phyloP scores from a whole-genome alignment of 1,139 yeast species.

The Suhomyces terraborum region DNA sequence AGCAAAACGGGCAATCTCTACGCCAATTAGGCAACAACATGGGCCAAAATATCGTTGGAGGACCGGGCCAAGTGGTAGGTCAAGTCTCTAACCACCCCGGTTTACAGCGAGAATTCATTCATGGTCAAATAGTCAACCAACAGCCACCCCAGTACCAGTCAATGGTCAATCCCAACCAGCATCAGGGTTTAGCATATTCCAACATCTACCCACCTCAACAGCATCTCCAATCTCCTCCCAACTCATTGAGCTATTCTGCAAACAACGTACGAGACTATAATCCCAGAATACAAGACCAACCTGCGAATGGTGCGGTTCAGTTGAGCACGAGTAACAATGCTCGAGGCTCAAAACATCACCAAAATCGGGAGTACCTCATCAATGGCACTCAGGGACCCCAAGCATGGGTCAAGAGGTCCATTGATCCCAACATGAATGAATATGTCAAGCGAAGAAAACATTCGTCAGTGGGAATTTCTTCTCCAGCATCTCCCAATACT shows the following conservation, averaged over 20 bases:
- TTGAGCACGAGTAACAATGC: not conserved
- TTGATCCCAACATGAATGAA: not conserved
- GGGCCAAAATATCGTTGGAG: not conserved
- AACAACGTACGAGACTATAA: not conserved
- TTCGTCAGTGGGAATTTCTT: slow-evolving; percentile 2
- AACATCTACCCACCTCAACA: not conserved
- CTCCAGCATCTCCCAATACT: slow-evolving; percentile 2
- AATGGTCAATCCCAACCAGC: not conserved
- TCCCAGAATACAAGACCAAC: not conserved
- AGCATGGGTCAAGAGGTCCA: not conserved
- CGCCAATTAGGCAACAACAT: not conserved
- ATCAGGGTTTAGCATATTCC: not conserved
- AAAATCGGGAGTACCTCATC: not conserved
- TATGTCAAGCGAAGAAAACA: slow-evolving; percentile 3
- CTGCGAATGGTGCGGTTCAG: not conserved
- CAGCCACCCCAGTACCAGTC: not conserved
- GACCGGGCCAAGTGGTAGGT: not conserved
- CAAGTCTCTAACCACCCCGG: not conserved
- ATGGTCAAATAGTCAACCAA: not conserved
- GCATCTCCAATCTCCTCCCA: not conserved
- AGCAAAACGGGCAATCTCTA: not conserved
- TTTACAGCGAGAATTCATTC: not conserved
- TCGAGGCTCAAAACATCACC: not conserved
- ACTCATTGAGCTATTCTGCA: not conserved
- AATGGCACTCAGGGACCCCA: slow-evolving; percentile 1